Evolutionary conservation across 2,329 filamentous ascomycete species (phyloP), one percentile per base, ranked within the genome.

Genomic region (Trichoderma citrinoviride): DNA sequence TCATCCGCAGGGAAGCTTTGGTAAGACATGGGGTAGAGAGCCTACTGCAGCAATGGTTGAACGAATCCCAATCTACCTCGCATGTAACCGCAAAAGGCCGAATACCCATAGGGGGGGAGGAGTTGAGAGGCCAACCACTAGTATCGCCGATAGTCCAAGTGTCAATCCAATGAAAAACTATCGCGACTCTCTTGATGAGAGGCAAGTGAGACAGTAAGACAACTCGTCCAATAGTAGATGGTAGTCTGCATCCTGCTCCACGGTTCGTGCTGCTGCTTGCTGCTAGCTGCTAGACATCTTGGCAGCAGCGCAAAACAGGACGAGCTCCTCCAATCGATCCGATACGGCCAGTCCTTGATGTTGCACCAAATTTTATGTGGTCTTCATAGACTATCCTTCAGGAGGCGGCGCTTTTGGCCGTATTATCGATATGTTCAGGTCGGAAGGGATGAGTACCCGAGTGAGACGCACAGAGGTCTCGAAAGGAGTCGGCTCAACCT

Each of bases 381-480:
- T 4, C 29, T 12, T 12, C 19, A 21, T 47, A 27, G 40, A 25
- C 7, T 10, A 41, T 17, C 41, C 33, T 40, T 27, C 8, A 21
- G 29, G 14, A 3, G 10, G 17, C 27, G 43, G 5, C 15, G 19
- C 17, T 19, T 17, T 25, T 49, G 15, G 17, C 19, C 19, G 19
- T 47, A 10, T n/a, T 17, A 40, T 49, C 29, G 19, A 12, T 21
- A 2, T 47, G 2, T 14, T 7, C 23, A 25, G 14, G 8, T 27
- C 56, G 56, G 56, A 60, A 44, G 56, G 56, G 25, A 40, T 25
- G 56, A 49, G 43, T 49, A 60, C 43, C 56, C 56, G 56, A 60
- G 43, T 40, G 40, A 27, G 56, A 49, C 56, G 10, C 29, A 40
- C 8, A 23, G 47, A 47, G 14, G 43, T 58, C 27, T 33, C 19